These are phyloP conservation scores for Biscogniauxia mediterranea DNA, from an alignment of 2,329 filamentous ascomycete species.

Conservation along the genomic window DNA sequence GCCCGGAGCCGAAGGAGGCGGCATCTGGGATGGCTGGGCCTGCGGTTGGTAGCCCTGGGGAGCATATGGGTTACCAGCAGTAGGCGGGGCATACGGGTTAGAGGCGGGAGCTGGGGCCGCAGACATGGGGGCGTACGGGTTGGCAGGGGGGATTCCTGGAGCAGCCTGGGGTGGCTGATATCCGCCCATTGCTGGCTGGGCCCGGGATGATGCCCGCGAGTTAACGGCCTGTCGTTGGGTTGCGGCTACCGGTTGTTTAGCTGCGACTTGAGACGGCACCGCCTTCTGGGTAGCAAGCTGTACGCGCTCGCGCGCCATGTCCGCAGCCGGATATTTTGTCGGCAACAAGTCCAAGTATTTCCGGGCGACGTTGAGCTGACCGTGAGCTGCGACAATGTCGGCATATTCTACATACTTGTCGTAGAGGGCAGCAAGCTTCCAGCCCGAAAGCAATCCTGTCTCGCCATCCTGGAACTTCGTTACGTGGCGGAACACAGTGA, in stretches of 20 bases:
- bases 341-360: slow-evolving; percentile 90
- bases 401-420: slow-evolving; percentile 97
- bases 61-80: slow-evolving; percentile 32
- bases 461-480: slow-evolving; percentile 87
- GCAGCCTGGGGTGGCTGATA: slow-evolving; percentile 49
- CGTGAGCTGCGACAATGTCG: slow-evolving; percentile 88
- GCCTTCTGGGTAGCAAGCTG: slow-evolving; percentile 73
- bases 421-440: slow-evolving; percentile 87
- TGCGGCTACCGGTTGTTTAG: slow-evolving; percentile 31
- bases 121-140: slow-evolving; percentile 34
- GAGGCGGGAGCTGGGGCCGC: slow-evolving; percentile 23
- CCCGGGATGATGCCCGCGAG: slow-evolving; percentile 36
- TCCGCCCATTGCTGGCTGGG: slow-evolving; percentile 37
- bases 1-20: slow-evolving; percentile 21
- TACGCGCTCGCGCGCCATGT: slow-evolving; percentile 81
- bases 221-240: slow-evolving; percentile 22
- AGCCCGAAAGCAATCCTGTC: slow-evolving; percentile 67
- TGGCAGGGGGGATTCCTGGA: slow-evolving; percentile 25
- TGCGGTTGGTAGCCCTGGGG: slow-evolving; percentile 56
- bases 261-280: slow-evolving; percentile 33
- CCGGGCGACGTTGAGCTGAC: slow-evolving; percentile 81
- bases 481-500: slow-evolving; percentile 92
- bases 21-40: slow-evolving; percentile 26
- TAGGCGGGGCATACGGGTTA: slow-evolving; percentile 48
- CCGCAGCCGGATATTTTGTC: slow-evolving; percentile 77